phyloP scores from a whole-genome alignment of 1,139 yeast genomes.

The Meyerozyma smithsonii region DNA sequence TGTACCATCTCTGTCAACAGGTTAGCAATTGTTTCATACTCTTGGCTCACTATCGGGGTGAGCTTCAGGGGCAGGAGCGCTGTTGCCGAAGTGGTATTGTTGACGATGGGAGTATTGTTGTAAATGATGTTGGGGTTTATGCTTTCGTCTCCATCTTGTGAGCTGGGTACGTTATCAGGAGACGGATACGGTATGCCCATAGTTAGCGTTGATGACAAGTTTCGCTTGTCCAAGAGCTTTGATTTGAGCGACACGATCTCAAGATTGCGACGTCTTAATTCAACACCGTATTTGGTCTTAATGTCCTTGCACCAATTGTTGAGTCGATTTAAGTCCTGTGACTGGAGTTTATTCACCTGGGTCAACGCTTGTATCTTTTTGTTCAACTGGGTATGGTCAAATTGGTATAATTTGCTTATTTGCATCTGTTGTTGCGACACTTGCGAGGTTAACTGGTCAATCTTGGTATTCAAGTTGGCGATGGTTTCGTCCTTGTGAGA shows the following conservation, averaged over 20 bases:
- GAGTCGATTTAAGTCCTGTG: conserved; percentile 26
- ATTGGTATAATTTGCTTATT: conserved; percentile 8
- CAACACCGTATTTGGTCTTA: conserved; percentile 36
- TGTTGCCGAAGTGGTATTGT: conserved; percentile 18
- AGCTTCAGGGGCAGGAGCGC: conserved; percentile 3
- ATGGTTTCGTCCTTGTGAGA: conserved; percentile 28
- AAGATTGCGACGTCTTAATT: conserved; percentile 33
- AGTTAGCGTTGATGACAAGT: conserved; percentile 27
- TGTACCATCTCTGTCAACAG: conserved; percentile 38
- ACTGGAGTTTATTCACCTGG: conserved; percentile 24
- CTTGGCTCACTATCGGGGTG: conserved; percentile 20
- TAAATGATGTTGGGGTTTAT: conserved; percentile 26
- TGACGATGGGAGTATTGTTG: conserved; percentile 31
- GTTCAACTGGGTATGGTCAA: conserved; percentile 12
- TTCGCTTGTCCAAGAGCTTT: conserved; percentile 32
- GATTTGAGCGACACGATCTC: conserved; percentile 37
- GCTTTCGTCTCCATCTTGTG: conserved; percentile 6
- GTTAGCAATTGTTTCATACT: conserved; percentile 34
- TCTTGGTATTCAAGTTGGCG: conserved; percentile 20
- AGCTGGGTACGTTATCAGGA: conserved; percentile 4
- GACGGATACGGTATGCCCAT: conserved; percentile 21
- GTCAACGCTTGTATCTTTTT: conserved; percentile 18
- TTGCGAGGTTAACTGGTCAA: conserved; percentile 19
- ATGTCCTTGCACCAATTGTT: conserved; percentile 29
- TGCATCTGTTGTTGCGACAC: conserved; percentile 1